These are phyloP conservation scores for Fraxinus sp. DNA, from an alignment of 305 asterid species.

Conservation along the genomic window DNA sequence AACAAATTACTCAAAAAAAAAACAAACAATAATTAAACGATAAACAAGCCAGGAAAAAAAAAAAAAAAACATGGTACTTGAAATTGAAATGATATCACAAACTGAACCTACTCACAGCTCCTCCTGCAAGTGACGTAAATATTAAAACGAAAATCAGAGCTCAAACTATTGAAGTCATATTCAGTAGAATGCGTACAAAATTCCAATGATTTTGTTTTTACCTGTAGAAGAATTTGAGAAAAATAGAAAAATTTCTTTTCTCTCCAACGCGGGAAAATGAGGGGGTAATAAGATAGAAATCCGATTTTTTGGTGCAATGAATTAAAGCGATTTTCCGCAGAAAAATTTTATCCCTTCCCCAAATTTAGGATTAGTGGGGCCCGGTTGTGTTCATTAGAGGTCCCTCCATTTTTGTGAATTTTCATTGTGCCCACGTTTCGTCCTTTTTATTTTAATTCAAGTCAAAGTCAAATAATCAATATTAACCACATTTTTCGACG, in stretches of 20 bases:
- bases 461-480: too few relatives aligned
- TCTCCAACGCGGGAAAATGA: constrained; percentile 44
- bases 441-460: too few relatives aligned
- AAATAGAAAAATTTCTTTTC: constrained; percentile 36
- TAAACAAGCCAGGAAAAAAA: constrained; percentile 15
- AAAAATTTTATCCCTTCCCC: constrained; percentile 26
- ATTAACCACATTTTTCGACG: too few relatives aligned
- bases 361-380: constrained; percentile 29
- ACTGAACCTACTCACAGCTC: constrained; percentile 1
- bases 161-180: constrained; percentile 4
- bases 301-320: constrained; percentile 28
- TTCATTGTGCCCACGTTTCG: neutral
- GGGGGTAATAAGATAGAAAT: constrained; percentile 36
- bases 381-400: neutral
- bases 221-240: neutral
- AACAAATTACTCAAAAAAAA: neutral
- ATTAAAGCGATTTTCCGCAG: constrained; percentile 18
- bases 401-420: neutral
- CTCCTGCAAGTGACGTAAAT: constrained; percentile 15
- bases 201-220: neutral
- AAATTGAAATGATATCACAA: constrained; percentile 22
- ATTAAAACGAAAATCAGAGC: neutral
- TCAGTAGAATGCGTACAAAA: constrained; percentile 5
- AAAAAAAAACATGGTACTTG: constrained; percentile 21
- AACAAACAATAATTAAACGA: neutral